Base-by-base conservation (phyloP, 1,284 basidiomycete genomes). In the Trametes pubescens region DNA sequence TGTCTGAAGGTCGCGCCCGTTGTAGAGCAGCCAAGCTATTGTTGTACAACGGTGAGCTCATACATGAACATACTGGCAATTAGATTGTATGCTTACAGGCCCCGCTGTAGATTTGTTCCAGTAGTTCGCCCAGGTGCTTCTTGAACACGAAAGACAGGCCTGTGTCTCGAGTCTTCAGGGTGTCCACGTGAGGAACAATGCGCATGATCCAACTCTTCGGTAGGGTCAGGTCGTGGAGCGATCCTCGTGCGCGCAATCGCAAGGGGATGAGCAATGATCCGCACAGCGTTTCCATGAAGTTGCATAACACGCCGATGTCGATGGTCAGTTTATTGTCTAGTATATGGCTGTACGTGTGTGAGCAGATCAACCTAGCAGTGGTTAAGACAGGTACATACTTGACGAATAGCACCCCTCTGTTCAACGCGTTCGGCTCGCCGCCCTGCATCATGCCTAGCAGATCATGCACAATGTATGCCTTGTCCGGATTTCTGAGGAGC, bases 181-280 rank as follows among this genome's bases (percentile, higher is more conserved):
- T 18, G 0, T 53, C 32, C 1, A 51, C 18, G 14, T 48, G 52
- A 4, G 49, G 40, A 4, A 76, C 63, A 2, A 77, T 69, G 3
- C 69, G 70, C 4, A 76, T 57, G 13, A 85, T 62, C 84, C 84
- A 87, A 55, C 78, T 81, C 18, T 80, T 77, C 0, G 84, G 85
- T 32, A 87, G 75, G 2, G 80, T 80, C 16, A 83, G 66, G 13
- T 78, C 76, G 56, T 86, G 81, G 0, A 84, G 70, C 14, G 69
- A 71, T 0, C 62, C 66, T 1, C 38, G 38, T 0, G 49, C 68
- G 18, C 72, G 65, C 35, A 74, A 59, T 18, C 73, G 74, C 56
- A 68, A 70, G 2, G 79, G 70, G 0, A 86, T 55, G 7, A 81
- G 72, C 13, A 80, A 69, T 6, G 77, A 76, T 1, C 76, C 75